Conservation (phyloP, 805 yeast genomes). For the Yarrowia osloensis region DNA sequence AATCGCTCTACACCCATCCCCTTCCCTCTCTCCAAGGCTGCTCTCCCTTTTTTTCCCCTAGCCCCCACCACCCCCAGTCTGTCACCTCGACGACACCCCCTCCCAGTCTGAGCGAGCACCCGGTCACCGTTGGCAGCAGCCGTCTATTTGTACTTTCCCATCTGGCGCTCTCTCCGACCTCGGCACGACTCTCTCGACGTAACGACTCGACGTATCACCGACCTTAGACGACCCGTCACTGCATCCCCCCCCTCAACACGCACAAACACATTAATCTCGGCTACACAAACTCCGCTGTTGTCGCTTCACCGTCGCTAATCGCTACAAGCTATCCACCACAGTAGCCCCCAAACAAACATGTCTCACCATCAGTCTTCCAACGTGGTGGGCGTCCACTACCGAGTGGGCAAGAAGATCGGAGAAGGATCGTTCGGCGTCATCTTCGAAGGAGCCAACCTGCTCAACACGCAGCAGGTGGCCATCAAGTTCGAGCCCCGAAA, state of each 20-base stretch:
- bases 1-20: slow-evolving; percentile 10
- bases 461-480: slow-evolving; percentile 91
- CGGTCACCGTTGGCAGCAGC: slow-evolving; percentile 12
- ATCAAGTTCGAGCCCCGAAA: slow-evolving; percentile 94
- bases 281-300: background rate
- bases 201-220: background rate
- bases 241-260: background rate
- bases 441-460: slow-evolving; percentile 90
- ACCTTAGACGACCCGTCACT: background rate
- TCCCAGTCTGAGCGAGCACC: slow-evolving; percentile 15
- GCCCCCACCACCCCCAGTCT: background rate
- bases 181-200: background rate
- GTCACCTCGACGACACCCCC: slow-evolving; percentile 3
- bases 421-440: slow-evolving; percentile 98
- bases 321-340: too few relatives aligned
- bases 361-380: slow-evolving; percentile 47
- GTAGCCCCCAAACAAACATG: slow-evolving; percentile 23
- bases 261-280: background rate
- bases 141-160: background rate
- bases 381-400: slow-evolving; percentile 92
- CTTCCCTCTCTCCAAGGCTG: background rate
- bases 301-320: background rate
- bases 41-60: background rate
- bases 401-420: slow-evolving; percentile 96
- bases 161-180: background rate